These are phyloP conservation scores for Penicillium capsulatum DNA, from an alignment of 2,329 filamentous ascomycete species.

Conservation along the genomic window DNA sequence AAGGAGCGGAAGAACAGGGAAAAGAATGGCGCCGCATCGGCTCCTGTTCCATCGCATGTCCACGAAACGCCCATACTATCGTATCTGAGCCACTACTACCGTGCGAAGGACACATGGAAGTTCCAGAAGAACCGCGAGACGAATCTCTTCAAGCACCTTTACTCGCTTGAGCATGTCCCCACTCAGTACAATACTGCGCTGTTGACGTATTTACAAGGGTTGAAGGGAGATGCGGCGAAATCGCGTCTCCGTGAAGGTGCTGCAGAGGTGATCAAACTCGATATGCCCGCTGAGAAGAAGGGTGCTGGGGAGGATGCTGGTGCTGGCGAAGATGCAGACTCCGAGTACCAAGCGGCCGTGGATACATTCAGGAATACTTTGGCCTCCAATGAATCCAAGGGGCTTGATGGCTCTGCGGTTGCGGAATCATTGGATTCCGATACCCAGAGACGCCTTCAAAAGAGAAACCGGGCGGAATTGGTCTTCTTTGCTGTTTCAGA, in stretches of 20 bases:
- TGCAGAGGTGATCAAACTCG: slow-evolving; percentile 51
- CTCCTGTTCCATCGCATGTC: slow-evolving; percentile 16
- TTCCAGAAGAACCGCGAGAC: slow-evolving; percentile 95
- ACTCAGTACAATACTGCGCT: slow-evolving; percentile 65
- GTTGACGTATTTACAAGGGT: slow-evolving; percentile 70
- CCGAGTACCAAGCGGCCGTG: slow-evolving; percentile 50
- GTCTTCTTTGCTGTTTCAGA: slow-evolving; percentile 34
- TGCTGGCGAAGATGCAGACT: slow-evolving; percentile 16
- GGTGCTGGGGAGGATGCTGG: slow-evolving; percentile 18
- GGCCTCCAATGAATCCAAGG: slow-evolving; percentile 23
- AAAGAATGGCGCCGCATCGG: slow-evolving; percentile 3
- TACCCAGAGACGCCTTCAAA: slow-evolving; percentile 28
- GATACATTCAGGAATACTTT: slow-evolving; percentile 41
- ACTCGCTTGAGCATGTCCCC: slow-evolving; percentile 68
- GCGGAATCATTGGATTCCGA: slow-evolving; percentile 25
- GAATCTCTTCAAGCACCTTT: slow-evolving; percentile 75
- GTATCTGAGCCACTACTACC: slow-evolving; percentile 74
- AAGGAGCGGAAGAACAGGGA: slow-evolving; percentile 19
- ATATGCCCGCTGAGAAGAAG: slow-evolving; percentile 40
- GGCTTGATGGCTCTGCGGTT: slow-evolving; percentile 17
- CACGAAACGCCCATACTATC: slow-evolving; percentile 57
- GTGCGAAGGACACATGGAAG: slow-evolving; percentile 72
- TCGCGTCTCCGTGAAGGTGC: slow-evolving; percentile 63
- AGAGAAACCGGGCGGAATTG: slow-evolving; percentile 38
- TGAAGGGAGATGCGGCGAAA: slow-evolving; percentile 70